phyloP scores from a whole-genome alignment of 495 filamentous ascomycete genomes.

The Penicillium cinerascens region DNA sequence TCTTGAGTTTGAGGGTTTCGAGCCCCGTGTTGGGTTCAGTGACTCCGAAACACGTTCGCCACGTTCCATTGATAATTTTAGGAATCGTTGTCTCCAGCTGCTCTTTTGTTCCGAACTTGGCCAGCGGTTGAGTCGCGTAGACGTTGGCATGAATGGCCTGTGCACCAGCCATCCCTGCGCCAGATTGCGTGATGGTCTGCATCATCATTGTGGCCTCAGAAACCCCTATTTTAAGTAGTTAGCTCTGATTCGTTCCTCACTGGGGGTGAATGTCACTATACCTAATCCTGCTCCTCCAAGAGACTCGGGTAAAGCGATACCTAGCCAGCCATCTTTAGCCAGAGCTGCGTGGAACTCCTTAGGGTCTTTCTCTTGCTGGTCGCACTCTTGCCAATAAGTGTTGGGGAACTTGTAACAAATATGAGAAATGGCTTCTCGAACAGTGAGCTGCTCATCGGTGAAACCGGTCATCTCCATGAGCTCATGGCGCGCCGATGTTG shows the following conservation, averaged over 20 bases:
- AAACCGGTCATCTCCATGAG: slow-evolving; percentile 73
- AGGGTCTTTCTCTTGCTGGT: slow-evolving; percentile 65
- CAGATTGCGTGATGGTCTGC: slow-evolving; percentile 74
- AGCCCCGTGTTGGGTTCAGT: slow-evolving; percentile 65
- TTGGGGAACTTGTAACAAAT: slow-evolving; percentile 63
- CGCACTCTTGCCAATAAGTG: slow-evolving; percentile 67
- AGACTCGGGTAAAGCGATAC: slow-evolving; percentile 69
- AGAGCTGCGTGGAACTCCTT: slow-evolving; percentile 70
- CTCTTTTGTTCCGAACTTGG: slow-evolving; percentile 61
- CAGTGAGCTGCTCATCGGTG: slow-evolving; percentile 65
- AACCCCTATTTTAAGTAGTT: slow-evolving; percentile 40
- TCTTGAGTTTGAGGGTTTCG: slow-evolving; percentile 67
- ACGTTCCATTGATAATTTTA: slow-evolving; percentile 64
- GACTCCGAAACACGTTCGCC: slow-evolving; percentile 70
- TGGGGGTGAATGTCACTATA: slow-evolving; percentile 52
- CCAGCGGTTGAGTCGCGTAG: slow-evolving; percentile 73
- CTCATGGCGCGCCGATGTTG: slow-evolving; percentile 25
- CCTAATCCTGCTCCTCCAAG: slow-evolving; percentile 72
- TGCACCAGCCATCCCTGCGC: slow-evolving; percentile 74
- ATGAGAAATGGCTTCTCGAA: slow-evolving; percentile 64
- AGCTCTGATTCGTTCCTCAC: slow-evolving; percentile 37
- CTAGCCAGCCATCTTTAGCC: slow-evolving; percentile 79
- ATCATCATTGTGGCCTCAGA: slow-evolving; percentile 84
- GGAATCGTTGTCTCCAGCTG: slow-evolving; percentile 61
- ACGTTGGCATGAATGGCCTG: slow-evolving; percentile 75